Base-by-base conservation (phyloP, 2,329 filamentous ascomycete genomes). In the Colletotrichum gloeosporioides region DNA sequence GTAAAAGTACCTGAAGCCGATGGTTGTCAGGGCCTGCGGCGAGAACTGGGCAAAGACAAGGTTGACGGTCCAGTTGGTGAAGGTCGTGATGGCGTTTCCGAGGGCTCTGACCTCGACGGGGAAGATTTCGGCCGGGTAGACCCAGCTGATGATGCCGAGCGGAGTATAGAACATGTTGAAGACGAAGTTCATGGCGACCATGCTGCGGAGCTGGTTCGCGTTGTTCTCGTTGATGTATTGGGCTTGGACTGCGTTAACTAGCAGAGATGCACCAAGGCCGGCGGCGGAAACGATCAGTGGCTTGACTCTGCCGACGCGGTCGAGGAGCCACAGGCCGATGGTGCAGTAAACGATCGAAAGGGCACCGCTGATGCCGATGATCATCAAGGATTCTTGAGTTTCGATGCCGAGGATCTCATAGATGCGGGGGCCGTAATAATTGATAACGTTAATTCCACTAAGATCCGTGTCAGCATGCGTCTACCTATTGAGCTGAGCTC, bases 291-390 rank as follows among this genome's bases (percentile, higher is more conserved):
- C 83, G 59, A 90, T 86, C 16, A 90, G 83, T 1, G 88, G 84
- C 79, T 88, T 89, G 71, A 89, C 83, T 39, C 88, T 86, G 25
- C 87, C 88, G 57, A 89, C 80, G 15, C 82, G 85, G 78, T 90
- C 88, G 53, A 89, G 80, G 32, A 87, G 80, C 36, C 82, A 80
- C 71, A 90, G 84, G 64, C 87, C 87, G 6, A 88, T 79, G 5
- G 84, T 87, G 77, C 88, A 88, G 84, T 87, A 89, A 16, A 88
- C 81, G 57, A 87, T 87, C 0, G 88, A 87, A 9, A 90, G 82
- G 1, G 88, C 87, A 27, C 88, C 88, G 78, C 85, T 88, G 77
- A 90, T 86, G 10, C 88, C 89, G 77, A 89, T 87, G 55, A 90
- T 88, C 82, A 90, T 86, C 6, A 90, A 84, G 0, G 87, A 87